phyloP scores from a whole-genome alignment of 1,284 basidiomycete genomes.

The Thelephora terrestris region DNA sequence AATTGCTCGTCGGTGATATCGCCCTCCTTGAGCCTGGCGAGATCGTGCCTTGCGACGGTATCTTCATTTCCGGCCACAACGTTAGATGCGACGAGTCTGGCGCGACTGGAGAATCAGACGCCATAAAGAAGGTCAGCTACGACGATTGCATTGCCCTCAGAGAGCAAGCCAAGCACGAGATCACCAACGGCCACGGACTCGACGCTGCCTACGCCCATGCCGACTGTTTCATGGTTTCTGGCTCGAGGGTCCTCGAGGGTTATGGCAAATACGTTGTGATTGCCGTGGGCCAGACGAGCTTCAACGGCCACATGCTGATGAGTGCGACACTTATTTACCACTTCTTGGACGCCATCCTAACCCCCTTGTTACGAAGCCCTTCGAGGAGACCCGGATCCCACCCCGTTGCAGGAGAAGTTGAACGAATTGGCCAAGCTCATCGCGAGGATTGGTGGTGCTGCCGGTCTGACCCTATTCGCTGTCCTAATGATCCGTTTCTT shows the following conservation, averaged over 20 bases:
- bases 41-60: constrained; percentile 90
- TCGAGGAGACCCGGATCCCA: constrained; percentile 74
- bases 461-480: constrained; percentile 76
- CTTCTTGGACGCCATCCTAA: background rate
- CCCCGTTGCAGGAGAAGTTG: constrained; percentile 90
- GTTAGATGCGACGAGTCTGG: constrained; percentile 95
- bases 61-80: constrained; percentile 89
- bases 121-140: constrained; percentile 83
- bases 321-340: constrained; percentile 66
- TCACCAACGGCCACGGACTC: constrained; percentile 16
- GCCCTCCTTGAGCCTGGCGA: constrained; percentile 92
- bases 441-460: constrained; percentile 78
- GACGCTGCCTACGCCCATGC: constrained; percentile 44
- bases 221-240: constrained; percentile 91
- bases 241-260: constrained; percentile 93
- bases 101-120: constrained; percentile 93
- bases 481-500: constrained; percentile 94
- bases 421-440: constrained; percentile 91
- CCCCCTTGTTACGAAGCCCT: constrained; percentile 34
- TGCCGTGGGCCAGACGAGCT: constrained; percentile 85
- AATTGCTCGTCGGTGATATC: constrained; percentile 91
- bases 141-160: constrained; percentile 56
- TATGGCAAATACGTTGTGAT: constrained; percentile 90
- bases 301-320: constrained; percentile 96
- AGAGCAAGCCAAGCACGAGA: too few relatives aligned